Conservation (phyloP, 148 eudicot species). For the Salicornia ramosissima region DNA sequence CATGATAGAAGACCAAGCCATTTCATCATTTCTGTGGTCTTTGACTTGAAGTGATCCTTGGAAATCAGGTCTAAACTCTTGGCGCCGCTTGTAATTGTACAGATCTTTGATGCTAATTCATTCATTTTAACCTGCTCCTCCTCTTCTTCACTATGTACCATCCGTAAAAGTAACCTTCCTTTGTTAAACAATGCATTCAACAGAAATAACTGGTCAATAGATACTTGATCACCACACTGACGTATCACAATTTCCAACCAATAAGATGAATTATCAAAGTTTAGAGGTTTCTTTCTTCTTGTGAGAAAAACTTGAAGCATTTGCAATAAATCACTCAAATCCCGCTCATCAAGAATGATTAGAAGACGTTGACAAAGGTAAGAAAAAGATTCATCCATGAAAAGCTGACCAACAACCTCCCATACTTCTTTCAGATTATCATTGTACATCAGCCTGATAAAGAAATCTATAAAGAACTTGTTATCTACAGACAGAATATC, state of each 20-base stretch:
- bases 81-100: constrained; percentile 33
- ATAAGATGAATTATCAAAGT: constrained; percentile 31
- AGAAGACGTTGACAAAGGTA: constrained; percentile 77
- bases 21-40: constrained; percentile 41
- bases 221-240: constrained; percentile 37
- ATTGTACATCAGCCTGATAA: constrained; percentile 61
- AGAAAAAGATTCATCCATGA: constrained; percentile 71
- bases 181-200: constrained; percentile 64
- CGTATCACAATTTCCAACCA: constrained; percentile 70
- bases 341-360: constrained; percentile 69
- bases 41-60: constrained; percentile 30
- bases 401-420: constrained; percentile 65
- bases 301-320: constrained; percentile 44
- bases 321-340: constrained; percentile 40
- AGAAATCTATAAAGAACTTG: constrained; percentile 58
- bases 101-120: constrained; percentile 38
- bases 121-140: constrained; percentile 49
- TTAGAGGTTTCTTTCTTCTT: constrained; percentile 27
- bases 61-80: constrained; percentile 42
- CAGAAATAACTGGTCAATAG: constrained; percentile 57
- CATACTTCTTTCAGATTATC: constrained; percentile 67
- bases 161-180: constrained; percentile 69
- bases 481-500: constrained; percentile 64
- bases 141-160: constrained; percentile 54
- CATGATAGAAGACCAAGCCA: constrained; percentile 74